A percentile compares a stretch with the other conserved stretches of the same genome.
Conservation (phyloP, 2,329 filamentous ascomycete species). For the Alternaria conjuncta region DNA sequence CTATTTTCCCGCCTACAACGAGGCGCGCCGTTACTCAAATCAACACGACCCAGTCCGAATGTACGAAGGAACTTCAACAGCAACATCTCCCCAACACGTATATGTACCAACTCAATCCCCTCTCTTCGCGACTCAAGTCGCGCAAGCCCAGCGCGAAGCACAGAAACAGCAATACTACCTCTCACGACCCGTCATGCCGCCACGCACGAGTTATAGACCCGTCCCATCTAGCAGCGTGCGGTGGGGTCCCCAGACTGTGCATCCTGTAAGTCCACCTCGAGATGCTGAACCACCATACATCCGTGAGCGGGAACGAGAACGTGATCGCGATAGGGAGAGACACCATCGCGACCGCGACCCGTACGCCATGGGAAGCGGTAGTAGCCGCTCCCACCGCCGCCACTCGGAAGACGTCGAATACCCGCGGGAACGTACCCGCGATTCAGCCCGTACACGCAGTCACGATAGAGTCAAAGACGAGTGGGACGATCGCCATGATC, state of each 20-base stretch:
- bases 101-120: conserved; percentile 56
- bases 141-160: conserved; percentile 41
- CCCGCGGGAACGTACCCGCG: conserved; percentile 30
- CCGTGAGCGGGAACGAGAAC: conserved; percentile 22
- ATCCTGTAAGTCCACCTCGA: conserved; percentile 25
- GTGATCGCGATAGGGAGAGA: conserved; percentile 20
- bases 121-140: conserved; percentile 56
- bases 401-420: conserved; percentile 35
- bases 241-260: conserved; percentile 26
- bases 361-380: conserved; percentile 15
- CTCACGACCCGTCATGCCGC: conserved; percentile 33
- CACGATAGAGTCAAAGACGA: conserved; percentile 38
- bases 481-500: conserved; percentile 28
- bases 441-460: conserved; percentile 29
- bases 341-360: conserved; percentile 19
- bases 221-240: conserved; percentile 26
- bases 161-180: conserved; percentile 42
- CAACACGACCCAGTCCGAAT: conserved; percentile 23
- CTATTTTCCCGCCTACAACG: conserved; percentile 47
- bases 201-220: conserved; percentile 33
- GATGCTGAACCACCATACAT: conserved; percentile 31
- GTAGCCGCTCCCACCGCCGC: conserved; percentile 24
- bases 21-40: conserved; percentile 36
- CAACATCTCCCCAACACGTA: conserved; percentile 32
- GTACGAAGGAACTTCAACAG: conserved; percentile 23